These are phyloP conservation scores for Xylaria polymorpha DNA, from an alignment of 2,329 filamentous ascomycete species.

Conservation along the genomic window DNA sequence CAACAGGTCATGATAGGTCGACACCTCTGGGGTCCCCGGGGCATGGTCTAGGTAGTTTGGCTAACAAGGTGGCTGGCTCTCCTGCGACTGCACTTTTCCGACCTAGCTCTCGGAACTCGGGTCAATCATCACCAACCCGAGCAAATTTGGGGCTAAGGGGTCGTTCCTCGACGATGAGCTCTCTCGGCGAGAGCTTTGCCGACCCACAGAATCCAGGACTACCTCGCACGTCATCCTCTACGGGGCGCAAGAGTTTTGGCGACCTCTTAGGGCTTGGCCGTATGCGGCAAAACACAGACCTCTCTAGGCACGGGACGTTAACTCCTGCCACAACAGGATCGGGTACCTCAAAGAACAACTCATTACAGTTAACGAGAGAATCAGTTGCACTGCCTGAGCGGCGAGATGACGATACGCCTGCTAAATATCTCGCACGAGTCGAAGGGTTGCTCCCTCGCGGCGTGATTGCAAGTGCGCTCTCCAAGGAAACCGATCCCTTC, in stretches of 20 bases:
- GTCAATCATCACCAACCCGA: constrained; percentile 76
- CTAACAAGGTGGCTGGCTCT: constrained; percentile 55
- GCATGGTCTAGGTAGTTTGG: constrained; percentile 43
- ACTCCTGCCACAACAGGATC: constrained; percentile 77
- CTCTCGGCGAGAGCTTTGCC: constrained; percentile 76
- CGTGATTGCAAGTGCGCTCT: constrained; percentile 84
- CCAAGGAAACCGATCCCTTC: constrained; percentile 88
- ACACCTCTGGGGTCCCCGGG: constrained; percentile 53
- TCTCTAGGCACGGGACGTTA: constrained; percentile 74
- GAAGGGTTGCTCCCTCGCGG: constrained; percentile 84
- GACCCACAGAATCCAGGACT: constrained; percentile 75
- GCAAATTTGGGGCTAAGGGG: constrained; percentile 71
- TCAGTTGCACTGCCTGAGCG: constrained; percentile 78
- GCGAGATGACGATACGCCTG: constrained; percentile 88
- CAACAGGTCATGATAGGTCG: constrained; percentile 49
- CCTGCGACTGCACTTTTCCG: constrained; percentile 64
- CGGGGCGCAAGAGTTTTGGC: constrained; percentile 92
- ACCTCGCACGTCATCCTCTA: constrained; percentile 84
- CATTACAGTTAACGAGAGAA: constrained; percentile 80
- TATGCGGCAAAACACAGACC: constrained; percentile 84
- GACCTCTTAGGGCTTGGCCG: constrained; percentile 84
- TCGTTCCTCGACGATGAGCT: constrained; percentile 91
- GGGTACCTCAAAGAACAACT: constrained; percentile 82
- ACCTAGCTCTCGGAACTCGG: constrained; percentile 62
- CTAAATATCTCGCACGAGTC: constrained; percentile 85